Evolutionary conservation across 1,284 basidiomycete genomes (phyloP), one percentile per base, ranked within the genome.

Genomic region (Veloporphyrellus conicus): DNA sequence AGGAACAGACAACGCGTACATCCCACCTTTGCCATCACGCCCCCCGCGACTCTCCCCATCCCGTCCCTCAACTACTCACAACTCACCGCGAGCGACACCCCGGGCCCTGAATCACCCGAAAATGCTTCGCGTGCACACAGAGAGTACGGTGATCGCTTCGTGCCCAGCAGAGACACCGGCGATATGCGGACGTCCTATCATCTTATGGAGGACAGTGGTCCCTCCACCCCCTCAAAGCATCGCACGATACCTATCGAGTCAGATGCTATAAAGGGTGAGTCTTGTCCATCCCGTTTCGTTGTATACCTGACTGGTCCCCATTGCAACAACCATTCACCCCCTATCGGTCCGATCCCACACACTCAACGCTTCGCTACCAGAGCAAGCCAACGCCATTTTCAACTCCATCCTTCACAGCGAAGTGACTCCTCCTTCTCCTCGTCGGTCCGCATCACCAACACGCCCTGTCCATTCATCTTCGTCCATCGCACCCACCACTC

Each of bases 311-410:
- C 39, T 25, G 15, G 20, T 15, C 10, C 15, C 46, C 43, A 6
- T 55, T 27, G 9, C 36, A 25, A 34, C 23, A 6, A 36, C 22
- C 6, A 14, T 40, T 20, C 15, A 9, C 28, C 32, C n/a, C 41
- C 43, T 40, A 47, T 49, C 33, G 38, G n/a, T 45, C 43, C 14
- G 40, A 50, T 49, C 40, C 41, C 45, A 51, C 44, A 20, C 45
- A 2, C 15, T 22, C 38, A 23, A 28, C 35, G 6, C 20, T 36
- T 42, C 33, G 18, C 44, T 45, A 41, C 49, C 44, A 85, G 86
- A 89, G 68, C 85, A 89, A 78, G 84, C 87, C 43, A 89, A 89
- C 63, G 72, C 81, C 15, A 77, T 89, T 41, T 89, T 89, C 68
- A 81, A 71, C 38, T 79, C 82, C 11, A 81, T 89, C 42, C 70